Base-by-base conservation (phyloP, 495 filamentous ascomycete species). In the Penicillium lagena region DNA sequence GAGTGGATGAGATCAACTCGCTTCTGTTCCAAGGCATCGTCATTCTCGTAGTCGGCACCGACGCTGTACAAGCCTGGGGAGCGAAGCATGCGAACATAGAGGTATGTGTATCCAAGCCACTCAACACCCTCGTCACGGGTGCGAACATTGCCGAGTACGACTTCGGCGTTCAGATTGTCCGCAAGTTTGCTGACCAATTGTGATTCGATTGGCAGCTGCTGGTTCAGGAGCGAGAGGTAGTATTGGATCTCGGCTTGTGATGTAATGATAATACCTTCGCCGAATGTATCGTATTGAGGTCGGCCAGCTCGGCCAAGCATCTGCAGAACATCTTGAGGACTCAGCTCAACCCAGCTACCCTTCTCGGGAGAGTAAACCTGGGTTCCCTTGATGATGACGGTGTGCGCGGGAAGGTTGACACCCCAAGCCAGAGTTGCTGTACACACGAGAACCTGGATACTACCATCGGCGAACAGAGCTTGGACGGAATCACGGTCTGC, bases 321-420 rank as follows among this genome's bases (percentile, higher is more conserved):
- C 63, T 99, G 93, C 30, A 99, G 73, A 35, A 97, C 91, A 66
- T 99, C 93, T 57, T 99, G 93, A 9, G 94, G 93, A 53, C 90
- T 96, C 45, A 99, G 61, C 56, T 99, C 94, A 12, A 99, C 94
- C 90, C 93, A 99, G 60, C 87, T 90, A 68, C 93, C 93, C 67
- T 96, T 97, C 61, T 99, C 93, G 1, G 93, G 94, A 4, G 94
- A 97, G 62, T 99, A 99, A 33, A 97, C 84, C 59, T 96, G 89
- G 0, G 93, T 99, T 33, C 93, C 93, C 64, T 97, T 97, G 71
- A 99, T 99, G 42, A 99, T 78, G 17, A 99, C 93, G 3, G 93
- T 95, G 10, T 94, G 91, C 8, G 93, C 93, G 1, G 93, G 93
- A 62, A 99, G 79, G 69, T 99, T 99, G 52, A 99, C 91, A 80